phyloP scores from a whole-genome alignment of 768 basidiomycete species.

The Saitozyma sp. region DNA sequence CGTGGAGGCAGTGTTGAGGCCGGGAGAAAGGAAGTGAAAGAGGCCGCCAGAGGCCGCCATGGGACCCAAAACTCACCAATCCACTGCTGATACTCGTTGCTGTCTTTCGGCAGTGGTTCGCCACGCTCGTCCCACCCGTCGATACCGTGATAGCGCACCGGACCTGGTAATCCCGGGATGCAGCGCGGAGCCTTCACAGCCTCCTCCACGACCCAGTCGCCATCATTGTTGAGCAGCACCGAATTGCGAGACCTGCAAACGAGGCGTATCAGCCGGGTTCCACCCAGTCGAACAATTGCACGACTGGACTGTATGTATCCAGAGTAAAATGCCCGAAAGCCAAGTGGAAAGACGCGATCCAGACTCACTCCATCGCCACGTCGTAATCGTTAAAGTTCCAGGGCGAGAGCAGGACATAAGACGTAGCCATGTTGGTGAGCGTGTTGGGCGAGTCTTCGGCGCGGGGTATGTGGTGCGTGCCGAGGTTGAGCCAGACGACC shows the following conservation, averaged over 20 bases:
- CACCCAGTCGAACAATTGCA: background rate
- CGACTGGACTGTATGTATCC: no score
- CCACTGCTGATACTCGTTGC: no score
- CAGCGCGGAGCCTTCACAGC: slow-evolving; percentile 2
- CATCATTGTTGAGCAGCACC: slow-evolving; percentile 8
- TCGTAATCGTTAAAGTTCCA: slow-evolving; percentile 69
- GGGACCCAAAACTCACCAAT: no score
- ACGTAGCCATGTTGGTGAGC: slow-evolving; percentile 24
- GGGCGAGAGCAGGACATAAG: slow-evolving; percentile 61
- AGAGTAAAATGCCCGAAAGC: no score
- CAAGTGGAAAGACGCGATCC: no score
- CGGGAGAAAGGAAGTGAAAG: no score
- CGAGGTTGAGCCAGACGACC: slow-evolving; percentile 67
- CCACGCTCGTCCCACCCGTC: slow-evolving; percentile 6
- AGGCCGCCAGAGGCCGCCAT: no score
- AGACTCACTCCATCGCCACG: slow-evolving; percentile 58
- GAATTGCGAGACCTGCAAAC: slow-evolving; percentile 25
- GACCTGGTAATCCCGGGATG: background rate
- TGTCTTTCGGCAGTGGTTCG: background rate
- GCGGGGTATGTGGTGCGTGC: slow-evolving; percentile 68
- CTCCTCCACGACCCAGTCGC: slow-evolving; percentile 10
- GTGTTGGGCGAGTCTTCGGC: slow-evolving; percentile 55
- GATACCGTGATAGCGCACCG: slow-evolving; percentile 4
- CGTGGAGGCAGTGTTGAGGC: no score
- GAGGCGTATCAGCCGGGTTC: background rate